Percentiles rank a stretch among this genome's conserved stretches.
Conservation (phyloP, 345 rosid species). For the Hibiscus mutabilis region DNA sequence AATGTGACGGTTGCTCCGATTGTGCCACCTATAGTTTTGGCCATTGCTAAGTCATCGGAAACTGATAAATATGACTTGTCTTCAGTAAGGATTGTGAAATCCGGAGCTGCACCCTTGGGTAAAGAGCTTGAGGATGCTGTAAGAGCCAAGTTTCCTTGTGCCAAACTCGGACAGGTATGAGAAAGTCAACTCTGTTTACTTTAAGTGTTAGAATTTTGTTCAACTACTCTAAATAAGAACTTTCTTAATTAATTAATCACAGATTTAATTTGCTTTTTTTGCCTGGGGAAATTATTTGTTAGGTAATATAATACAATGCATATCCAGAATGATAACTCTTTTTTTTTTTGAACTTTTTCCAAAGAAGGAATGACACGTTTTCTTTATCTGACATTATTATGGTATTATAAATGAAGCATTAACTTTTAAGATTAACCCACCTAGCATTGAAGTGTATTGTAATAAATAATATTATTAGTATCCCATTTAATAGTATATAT, state of each 20-base stretch:
- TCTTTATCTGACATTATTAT: neutral
- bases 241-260: neutral
- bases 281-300: neutral
- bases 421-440: neutral
- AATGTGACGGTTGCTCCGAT: slow-evolving; percentile 70
- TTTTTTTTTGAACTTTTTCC: neutral
- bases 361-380: neutral
- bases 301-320: neutral
- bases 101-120: slow-evolving; percentile 89
- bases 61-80: slow-evolving; percentile 61
- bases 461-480: too few species aligned
- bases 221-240: neutral
- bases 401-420: neutral
- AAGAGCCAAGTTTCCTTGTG: slow-evolving; percentile 63
- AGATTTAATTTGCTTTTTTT: neutral
- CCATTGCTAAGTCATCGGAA: slow-evolving; percentile 52
- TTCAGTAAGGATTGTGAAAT: slow-evolving; percentile 56
- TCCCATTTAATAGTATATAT: neutral
- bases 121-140: slow-evolving; percentile 82
- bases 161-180: slow-evolving; percentile 80
- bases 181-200: neutral
- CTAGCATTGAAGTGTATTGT: neutral
- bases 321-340: neutral
- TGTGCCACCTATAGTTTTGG: slow-evolving; percentile 75
- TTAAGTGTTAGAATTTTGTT: neutral